A percentile compares a stretch with the other conserved stretches of the same genome.
Conservation (phyloP, 192 early-diverging fungal genomes). For the Rhizophagus sp. region DNA sequence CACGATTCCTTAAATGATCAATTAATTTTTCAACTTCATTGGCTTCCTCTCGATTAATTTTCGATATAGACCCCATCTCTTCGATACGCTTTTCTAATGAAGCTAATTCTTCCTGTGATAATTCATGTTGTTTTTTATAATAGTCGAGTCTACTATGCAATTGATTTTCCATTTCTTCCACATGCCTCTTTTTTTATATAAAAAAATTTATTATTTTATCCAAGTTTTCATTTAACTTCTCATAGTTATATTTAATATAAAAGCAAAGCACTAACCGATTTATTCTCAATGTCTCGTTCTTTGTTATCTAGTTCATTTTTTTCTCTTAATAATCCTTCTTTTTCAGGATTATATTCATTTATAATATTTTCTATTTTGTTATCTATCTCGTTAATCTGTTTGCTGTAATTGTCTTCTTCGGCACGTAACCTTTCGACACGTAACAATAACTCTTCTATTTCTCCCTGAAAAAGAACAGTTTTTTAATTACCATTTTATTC, state of each 20-base stretch:
- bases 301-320: conserved; percentile 17
- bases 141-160: conserved; percentile 17
- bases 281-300: conserved; percentile 10
- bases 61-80: neutral
- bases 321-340: conserved; percentile 5
- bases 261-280: neutral
- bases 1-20: neutral
- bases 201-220: neutral
- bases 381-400: conserved; percentile 15
- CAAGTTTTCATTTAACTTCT: neutral
- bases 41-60: conserved; percentile 8
- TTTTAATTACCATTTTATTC: neutral
- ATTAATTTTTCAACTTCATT: conserved; percentile 20
- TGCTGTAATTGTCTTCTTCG: conserved; percentile 7
- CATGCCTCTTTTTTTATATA: neutral
- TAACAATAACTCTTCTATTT: conserved; percentile 9
- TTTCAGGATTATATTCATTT: conserved; percentile 2
- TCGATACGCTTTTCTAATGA: conserved; percentile 11
- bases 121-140: conserved; percentile 7
- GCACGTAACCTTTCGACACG: conserved; percentile 6
- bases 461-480: neutral
- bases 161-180: conserved; percentile 11
- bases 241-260: neutral
- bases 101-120: neutral
- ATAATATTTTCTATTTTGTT: conserved; percentile 14